Base-by-base conservation (phyloP, 768 basidiomycete genomes). In the Trametes maxima region DNA sequence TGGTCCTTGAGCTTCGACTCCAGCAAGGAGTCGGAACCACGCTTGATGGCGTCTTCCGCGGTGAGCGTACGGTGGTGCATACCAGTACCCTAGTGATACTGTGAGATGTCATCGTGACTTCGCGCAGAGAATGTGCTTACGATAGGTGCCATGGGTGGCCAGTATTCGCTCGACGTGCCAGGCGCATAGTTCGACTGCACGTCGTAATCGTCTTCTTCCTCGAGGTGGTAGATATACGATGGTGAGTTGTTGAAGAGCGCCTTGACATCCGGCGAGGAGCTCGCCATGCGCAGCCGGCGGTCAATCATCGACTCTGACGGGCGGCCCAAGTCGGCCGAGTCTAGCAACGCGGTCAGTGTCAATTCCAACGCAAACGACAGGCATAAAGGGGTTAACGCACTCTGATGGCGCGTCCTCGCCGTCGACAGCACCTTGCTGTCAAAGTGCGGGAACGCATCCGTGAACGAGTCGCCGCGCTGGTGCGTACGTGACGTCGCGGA, bases 391-490 rank as follows among this genome's bases (percentile, higher is more conserved):
- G 17, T 16, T 7, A 46, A 72, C 77, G 62, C 66, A 80, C 80
- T 82, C 54, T 77, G 72, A 70, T 90, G 89, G 60, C 85, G 83
- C 51, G 86, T 84, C 67, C 86, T 82, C 10, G 89, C 85, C 21
- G 90, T 88, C 16, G 94, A 88, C 49, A 97, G 80, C 1, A 97
- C 86, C 74, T 95, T 97, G 77, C 92, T 94, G 72, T 97, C 94
- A 73, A 97, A 96, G 74, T 96, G 94, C 24, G 94, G 92, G 81
- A 96, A 95, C 1, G 95, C 92, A 71, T 96, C 94, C 36, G 94
- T 89, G 70, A 96, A 95, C 1, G 94, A 94, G 70, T 98, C 95
- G 7, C 89, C 90, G 47, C 94, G 82, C 75, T 89, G 94, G 73
- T 92, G 92, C 1, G 84, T 84, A 57, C 89, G 86, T n/a, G 86